Conservation (phyloP, 108 stramenopile genomes). For the Fragilaria radians region DNA sequence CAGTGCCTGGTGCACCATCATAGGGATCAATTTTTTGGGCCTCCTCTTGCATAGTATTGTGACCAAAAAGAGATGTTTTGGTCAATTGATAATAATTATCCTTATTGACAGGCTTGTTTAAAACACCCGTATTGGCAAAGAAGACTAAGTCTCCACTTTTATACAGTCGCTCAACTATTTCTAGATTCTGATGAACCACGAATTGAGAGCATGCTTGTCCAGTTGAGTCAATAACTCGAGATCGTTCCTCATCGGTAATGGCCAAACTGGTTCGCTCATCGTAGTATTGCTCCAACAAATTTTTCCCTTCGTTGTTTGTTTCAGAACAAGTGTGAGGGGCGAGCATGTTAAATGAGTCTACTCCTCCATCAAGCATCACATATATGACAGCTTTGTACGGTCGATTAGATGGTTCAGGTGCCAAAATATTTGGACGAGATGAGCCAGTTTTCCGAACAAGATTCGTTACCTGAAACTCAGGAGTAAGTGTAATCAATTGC, state of each 20-base stretch:
- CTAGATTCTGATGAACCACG: conserved; percentile 28
- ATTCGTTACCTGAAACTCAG: conserved; percentile 32
- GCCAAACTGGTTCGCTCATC: conserved; percentile 12
- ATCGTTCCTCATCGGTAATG: conserved; percentile 4
- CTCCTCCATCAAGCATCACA: background rate
- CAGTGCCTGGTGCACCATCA: conserved; percentile 15
- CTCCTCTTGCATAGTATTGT: conserved; percentile 25
- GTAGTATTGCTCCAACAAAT: conserved; percentile 12
- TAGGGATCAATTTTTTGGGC: conserved; percentile 18
- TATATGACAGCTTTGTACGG: conserved; percentile 5
- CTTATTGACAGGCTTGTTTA: conserved; percentile 14
- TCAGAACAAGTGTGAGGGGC: background rate
- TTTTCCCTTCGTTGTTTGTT: conserved; percentile 15
- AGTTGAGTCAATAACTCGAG: conserved; percentile 17
- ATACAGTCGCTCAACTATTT: conserved; percentile 21
- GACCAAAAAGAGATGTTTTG: conserved; percentile 18
- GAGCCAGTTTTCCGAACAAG: conserved; percentile 1
- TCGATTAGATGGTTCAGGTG: background rate
- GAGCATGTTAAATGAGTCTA: conserved; percentile 2
- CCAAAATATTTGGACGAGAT: background rate
- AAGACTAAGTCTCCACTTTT: conserved; percentile 26
- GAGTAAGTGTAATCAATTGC: conserved; percentile 18
- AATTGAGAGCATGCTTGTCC: conserved; percentile 32
- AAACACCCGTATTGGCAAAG: conserved; percentile 38
- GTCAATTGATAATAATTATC: conserved; percentile 9